Evolutionary conservation across 495 filamentous ascomycete genomes (phyloP), one percentile per base, ranked within the genome.

Genomic region (Neurospora africana): DNA sequence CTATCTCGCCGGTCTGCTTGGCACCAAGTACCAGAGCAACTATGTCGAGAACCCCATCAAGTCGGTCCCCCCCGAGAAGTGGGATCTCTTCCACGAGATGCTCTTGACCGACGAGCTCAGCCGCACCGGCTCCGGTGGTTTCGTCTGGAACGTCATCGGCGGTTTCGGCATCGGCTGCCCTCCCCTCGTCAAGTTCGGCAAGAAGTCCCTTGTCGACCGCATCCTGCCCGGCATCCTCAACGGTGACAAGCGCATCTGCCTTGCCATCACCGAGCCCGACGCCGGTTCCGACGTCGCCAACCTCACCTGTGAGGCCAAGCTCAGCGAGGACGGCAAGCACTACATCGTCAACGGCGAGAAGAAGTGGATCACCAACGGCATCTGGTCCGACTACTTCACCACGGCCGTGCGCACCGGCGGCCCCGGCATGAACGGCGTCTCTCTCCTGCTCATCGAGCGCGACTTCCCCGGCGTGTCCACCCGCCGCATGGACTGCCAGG

Each of bases 311-410:
- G 94, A 97, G 85, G 95, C 95, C 36, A 97, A 96, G 84, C 90
- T 97, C 58, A 90, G 86, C 69, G 89, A 93, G 75, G 95, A 98
- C 79, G 95, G 95, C 78, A 99, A 98, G 86, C 93, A 98, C 82
- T 99, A 96, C 82, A 98, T 99, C 73, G 95, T 99, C 82, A 99
- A 98, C 79, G 95, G 95, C 53, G 95, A 98, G 87, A 98, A 99
- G 90, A 99, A 99, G 83, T 98, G 95, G 95, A 99, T 99, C 82
- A 98, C 95, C 78, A 98, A 99, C 84, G 95, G 95, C 76, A 87
- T 97, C 74, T 98, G 92, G 92, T 87, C 86, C 71, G 95, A 99
- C 80, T 99, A 98, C 84, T 99, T 99, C 86, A 98, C 95, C 70
- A 93, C 91, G 40, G 95, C 95, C 53, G 95, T 99, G 40, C 92